Base-by-base conservation (phyloP, 2,329 filamentous ascomycete genomes). In the Cordyceps cicadae region DNA sequence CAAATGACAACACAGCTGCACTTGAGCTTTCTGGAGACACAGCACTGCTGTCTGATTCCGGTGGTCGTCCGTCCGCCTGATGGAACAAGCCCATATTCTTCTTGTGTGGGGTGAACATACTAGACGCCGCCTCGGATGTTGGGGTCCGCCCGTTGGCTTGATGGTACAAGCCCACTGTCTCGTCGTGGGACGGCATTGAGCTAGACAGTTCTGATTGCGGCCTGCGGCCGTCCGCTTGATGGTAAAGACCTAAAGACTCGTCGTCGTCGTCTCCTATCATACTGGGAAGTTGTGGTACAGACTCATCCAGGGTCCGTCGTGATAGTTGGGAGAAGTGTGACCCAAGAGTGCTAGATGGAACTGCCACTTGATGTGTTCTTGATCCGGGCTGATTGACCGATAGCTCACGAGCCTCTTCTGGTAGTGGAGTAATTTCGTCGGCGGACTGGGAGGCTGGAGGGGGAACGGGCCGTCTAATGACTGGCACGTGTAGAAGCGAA, bases 61-160 rank as follows among this genome's bases (percentile, higher is more conserved):
- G 58, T 34, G 58, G 51, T n/a, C 58, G 24, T 5, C 70, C 70
- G 26, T 72, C 66, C 2, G 70, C 70, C 55, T 72, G 70, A 55
- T 72, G 68, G 21, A 71, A 67, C 4, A 71, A 39, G 0, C 69
- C 70, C 65, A 72, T 68, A 3, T 63, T 61, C 32, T 70, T 69
- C 21, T 69, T 67, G 26, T 70, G 67, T 1, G 68, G 60, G 9
- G 67, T 67, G 2, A 54, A n/a, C 6, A 12, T 3, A 17, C 21
- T 14, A 3, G 54, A 14, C 5, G 19, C n/a, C 15, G 46, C 5
- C 7, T 15, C n/a, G 4, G 56, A 59, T 24, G 34, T 32, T 43
- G 63, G 62, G 2, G 52, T 29, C 29, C 58, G 65, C 2, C 70
- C 71, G 29, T 72, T 65, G 2, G 70, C 70, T 60, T 72, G 70